A percentile compares a stretch with the other conserved stretches of the same genome.
Evolutionary conservation across 2,329 filamentous ascomycete species (phyloP).

Genomic region (Scytalidium sp.): DNA sequence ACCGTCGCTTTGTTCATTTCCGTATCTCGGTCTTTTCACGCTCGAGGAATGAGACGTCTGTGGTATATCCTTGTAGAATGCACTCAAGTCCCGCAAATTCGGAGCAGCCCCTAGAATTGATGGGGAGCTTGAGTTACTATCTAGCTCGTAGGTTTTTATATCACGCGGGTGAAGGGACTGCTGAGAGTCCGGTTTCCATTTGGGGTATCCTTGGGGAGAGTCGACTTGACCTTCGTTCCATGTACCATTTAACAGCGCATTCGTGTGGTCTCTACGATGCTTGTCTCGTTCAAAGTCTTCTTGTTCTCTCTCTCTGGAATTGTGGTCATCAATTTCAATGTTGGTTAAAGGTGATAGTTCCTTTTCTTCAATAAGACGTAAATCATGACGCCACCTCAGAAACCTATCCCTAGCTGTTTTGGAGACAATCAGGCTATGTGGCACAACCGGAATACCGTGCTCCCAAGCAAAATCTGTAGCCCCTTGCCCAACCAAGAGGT

Average conservation of each 20-base stretch:
- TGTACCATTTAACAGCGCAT: slow-evolving; percentile 52
- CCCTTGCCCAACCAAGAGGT: slow-evolving; percentile 82
- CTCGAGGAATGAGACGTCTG: background rate
- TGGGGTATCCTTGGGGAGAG: slow-evolving; percentile 40
- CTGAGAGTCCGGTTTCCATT: background rate
- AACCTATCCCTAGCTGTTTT: slow-evolving; percentile 76
- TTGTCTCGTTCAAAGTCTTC: slow-evolving; percentile 25
- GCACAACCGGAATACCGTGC: slow-evolving; percentile 69
- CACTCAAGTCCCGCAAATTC: background rate
- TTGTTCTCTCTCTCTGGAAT: slow-evolving; percentile 19
- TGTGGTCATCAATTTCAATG: slow-evolving; percentile 18
- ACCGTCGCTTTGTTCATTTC: background rate
- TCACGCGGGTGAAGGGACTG: background rate
- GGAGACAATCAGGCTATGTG: slow-evolving; percentile 77
- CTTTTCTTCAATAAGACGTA: slow-evolving; percentile 57
- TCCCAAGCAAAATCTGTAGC: slow-evolving; percentile 84
- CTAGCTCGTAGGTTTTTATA: background rate
- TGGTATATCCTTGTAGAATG: background rate
- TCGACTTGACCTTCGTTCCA: slow-evolving; percentile 64
- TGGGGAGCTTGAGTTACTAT: too few relatives aligned
- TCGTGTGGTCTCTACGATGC: slow-evolving; percentile 45
- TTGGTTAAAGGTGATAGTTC: slow-evolving; percentile 24
- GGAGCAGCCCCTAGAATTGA: too few relatives aligned
- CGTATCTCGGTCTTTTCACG: background rate
- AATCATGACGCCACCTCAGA: slow-evolving; percentile 72